Base-by-base conservation (phyloP, 2,329 filamentous ascomycete genomes). In the Pseudocercospora macadamiae region DNA sequence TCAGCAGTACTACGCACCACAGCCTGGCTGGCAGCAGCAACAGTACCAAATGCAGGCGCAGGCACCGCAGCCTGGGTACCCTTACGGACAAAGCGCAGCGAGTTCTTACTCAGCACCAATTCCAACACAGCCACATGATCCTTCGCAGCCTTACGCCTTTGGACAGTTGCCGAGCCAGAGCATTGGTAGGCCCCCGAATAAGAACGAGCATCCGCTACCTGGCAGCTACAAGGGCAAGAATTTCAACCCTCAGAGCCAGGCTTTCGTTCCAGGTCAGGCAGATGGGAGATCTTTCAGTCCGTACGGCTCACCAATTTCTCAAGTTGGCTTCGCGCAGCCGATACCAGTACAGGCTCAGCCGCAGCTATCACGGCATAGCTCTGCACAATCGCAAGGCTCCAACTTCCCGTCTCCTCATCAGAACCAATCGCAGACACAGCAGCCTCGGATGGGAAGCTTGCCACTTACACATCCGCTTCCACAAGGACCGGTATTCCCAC, bases 171-270 rank as follows among this genome's bases (percentile, higher is more conserved):
- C 90, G 3, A 84, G 81, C 62, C 80, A 83, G 52, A 87, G 87
- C 49, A 86, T 90, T 23, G 89, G 89, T 68, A 85, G 87, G 73
- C 85, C 83, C 59, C 85, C 89, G 65, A 89, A 84, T 14, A 86
- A 89, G 73, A 85, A 84, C 58, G 89, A 92, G 70, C 91, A 96
- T 72, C 90, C 91, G 4, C 86, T 96, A 57, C 90, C 91, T 12
- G 91, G 91, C 32, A 95, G 89, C 75, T 96, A 86, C 71, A 91
- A 89, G 70, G 84, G 92, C 58, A 90, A 91, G 68, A 86, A 89
- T 10, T 97, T 97, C 78, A 97, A 97, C 71, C 93, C 93, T 0
- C 93, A 96, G 77, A 97, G 90, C 14, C 90, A 96, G 70, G 90
- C 93, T 0, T 97, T 97, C 74, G 85, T 96, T 21, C 93, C 93